A percentile compares a stretch with the other conserved stretches of the same genome.
These are phyloP conservation scores for Podila verticillata DNA, from an alignment of 192 early-diverging fungal genomes.

Conservation along the genomic window DNA sequence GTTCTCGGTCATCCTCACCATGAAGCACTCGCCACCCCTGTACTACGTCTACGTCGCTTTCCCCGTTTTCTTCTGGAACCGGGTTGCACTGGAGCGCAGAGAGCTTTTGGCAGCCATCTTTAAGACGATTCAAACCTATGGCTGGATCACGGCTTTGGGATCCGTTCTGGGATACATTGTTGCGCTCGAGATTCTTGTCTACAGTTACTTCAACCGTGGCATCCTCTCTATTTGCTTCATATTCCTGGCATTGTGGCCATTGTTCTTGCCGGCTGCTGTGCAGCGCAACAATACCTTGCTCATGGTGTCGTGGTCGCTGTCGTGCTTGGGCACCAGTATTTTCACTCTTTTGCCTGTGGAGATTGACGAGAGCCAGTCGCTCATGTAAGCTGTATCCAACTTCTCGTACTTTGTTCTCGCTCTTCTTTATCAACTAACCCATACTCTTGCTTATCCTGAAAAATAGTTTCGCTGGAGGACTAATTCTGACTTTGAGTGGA, in stretches of 20 bases:
- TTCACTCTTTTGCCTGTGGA: constrained; percentile 94
- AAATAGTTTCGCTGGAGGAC: constrained; percentile 54
- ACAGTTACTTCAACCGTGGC: constrained; percentile 85
- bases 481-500: constrained; percentile 44
- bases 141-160: constrained; percentile 35
- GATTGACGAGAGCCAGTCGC: constrained; percentile 73
- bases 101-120: constrained; percentile 33
- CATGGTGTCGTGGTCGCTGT: constrained; percentile 70
- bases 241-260: constrained; percentile 74
- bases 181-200: constrained; percentile 85
- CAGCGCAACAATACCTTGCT: constrained; percentile 55
- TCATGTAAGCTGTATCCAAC: constrained; percentile 62
- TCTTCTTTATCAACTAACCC: background rate
- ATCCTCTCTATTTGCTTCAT: constrained; percentile 72
- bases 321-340: constrained; percentile 77
- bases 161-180: constrained; percentile 66
- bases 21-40: constrained; percentile 80
- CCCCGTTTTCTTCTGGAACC: constrained; percentile 88
- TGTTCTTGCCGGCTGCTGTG: constrained; percentile 63
- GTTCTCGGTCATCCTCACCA: constrained; percentile 70
- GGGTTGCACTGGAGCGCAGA: constrained; percentile 55
- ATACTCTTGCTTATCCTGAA: background rate
- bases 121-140: constrained; percentile 22
- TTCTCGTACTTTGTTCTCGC: background rate
- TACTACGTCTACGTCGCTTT: constrained; percentile 93